phyloP scores from a whole-genome alignment of 116 monocot genomes.

The Thalassia testudinum region DNA sequence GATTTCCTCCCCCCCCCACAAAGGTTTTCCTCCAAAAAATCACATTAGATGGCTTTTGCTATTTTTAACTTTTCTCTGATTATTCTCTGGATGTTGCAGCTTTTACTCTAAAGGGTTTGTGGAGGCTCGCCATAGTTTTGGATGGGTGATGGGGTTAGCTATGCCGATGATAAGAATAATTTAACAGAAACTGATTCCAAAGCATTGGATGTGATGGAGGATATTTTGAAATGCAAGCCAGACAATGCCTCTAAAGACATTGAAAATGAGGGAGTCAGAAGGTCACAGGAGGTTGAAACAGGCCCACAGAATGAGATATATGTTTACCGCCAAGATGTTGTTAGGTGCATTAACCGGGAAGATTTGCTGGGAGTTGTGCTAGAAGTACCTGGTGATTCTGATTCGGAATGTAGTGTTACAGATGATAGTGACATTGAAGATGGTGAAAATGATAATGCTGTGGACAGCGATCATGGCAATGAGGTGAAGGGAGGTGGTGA shows the following conservation, averaged over 20 bases:
- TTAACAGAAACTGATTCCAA: no score
- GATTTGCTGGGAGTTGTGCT: constrained; percentile 55
- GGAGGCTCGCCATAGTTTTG: no score
- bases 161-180: no score
- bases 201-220: no score
- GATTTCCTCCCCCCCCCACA: no score
- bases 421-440: constrained; percentile 36
- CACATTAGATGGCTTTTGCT: no score
- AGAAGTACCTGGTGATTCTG: constrained; percentile 78
- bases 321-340: constrained; percentile 87
- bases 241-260: neutral
- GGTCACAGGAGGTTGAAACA: constrained; percentile 2
- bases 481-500: constrained; percentile 9
- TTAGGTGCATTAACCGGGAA: constrained; percentile 32
- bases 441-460: constrained; percentile 18
- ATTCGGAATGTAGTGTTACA: constrained; percentile 48
- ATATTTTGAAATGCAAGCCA: no score
- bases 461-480: constrained; percentile 18
- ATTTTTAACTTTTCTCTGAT: no score
- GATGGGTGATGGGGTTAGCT: no score
- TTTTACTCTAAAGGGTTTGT: no score
- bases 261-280: constrained; percentile 4
- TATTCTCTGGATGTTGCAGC: no score
- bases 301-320: constrained; percentile 14
- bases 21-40: no score